A percentile compares a stretch with the other conserved stretches of the same genome.
Conservation (phyloP, 805 yeast genomes). For the Teunomyces funiuensis region DNA sequence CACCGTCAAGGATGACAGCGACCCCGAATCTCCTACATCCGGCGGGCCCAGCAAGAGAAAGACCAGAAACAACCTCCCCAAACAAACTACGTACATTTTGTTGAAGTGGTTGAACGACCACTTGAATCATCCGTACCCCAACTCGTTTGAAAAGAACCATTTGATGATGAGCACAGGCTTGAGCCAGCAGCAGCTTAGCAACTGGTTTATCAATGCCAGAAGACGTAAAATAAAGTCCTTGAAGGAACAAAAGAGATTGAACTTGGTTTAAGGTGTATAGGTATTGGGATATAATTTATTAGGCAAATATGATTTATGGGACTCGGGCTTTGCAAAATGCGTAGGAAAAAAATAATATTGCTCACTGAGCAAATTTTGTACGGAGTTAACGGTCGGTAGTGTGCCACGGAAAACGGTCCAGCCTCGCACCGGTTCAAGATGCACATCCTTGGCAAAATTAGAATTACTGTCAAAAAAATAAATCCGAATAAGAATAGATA, state of each 20-base stretch:
- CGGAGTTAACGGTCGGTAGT: too few relatives aligned
- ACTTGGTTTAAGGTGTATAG: constrained; percentile 7
- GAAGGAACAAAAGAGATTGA: constrained; percentile 35
- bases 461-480: too few relatives aligned
- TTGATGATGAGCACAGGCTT: constrained; percentile 71
- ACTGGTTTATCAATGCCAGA: constrained; percentile 89
- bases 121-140: constrained; percentile 80
- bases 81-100: constrained; percentile 70
- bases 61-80: constrained; percentile 72
- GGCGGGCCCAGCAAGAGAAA: constrained; percentile 22
- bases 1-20: constrained; percentile 5
- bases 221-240: constrained; percentile 63
- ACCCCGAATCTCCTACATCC: constrained; percentile 6
- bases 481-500: too few relatives aligned
- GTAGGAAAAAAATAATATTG: background rate
- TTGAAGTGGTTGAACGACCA: constrained; percentile 75
- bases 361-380: background rate
- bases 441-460: constrained; percentile 4
- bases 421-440: constrained; percentile 4
- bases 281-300: background rate
- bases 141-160: constrained; percentile 71
- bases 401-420: too few relatives aligned
- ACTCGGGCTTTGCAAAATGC: background rate
- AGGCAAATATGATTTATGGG: constrained; percentile 2
- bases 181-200: constrained; percentile 76